Evolutionary conservation across 306 rosid genomes (phyloP).

Genomic region (Gastrolobium villosum): DNA sequence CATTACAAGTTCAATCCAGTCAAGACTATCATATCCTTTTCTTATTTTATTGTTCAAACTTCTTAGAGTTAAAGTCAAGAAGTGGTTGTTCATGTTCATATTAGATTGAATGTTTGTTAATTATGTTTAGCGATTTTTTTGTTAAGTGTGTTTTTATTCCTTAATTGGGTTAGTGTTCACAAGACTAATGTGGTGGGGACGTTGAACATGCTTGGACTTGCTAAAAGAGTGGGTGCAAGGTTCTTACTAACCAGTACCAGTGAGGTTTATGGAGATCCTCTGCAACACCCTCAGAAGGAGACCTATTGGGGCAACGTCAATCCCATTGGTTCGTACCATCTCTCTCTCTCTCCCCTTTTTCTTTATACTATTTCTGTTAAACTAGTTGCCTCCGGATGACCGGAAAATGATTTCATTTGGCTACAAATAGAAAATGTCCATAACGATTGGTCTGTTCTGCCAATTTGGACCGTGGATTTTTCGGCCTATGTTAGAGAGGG

Average conservation of each 20-base stretch:
- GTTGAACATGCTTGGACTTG: slow-evolving; percentile 92
- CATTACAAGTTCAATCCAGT: slow-evolving; percentile 98
- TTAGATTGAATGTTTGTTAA: too few relatives aligned
- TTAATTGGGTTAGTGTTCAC: slow-evolving; percentile 60
- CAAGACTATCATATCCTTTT: slow-evolving; percentile 95
- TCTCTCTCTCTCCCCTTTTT: neutral
- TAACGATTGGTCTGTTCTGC: too few relatives aligned
- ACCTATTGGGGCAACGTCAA: slow-evolving; percentile 99
- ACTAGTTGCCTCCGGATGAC: slow-evolving; percentile 29
- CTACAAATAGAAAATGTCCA: too few relatives aligned
- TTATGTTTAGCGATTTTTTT: too few relatives aligned
- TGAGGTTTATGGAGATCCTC: slow-evolving; percentile 98
- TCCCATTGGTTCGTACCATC: slow-evolving; percentile 80
- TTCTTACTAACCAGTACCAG: slow-evolving; percentile 94
- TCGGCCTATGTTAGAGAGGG: too few relatives aligned
- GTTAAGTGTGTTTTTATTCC: slow-evolving; percentile 50
- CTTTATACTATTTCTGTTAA: too few relatives aligned
- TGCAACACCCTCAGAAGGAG: slow-evolving; percentile 97
- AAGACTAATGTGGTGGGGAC: slow-evolving; percentile 99
- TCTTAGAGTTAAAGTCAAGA: too few relatives aligned
- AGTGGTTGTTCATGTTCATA: too few relatives aligned
- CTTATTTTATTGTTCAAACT: too few relatives aligned
- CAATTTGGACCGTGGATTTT: too few relatives aligned
- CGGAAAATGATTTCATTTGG: too few relatives aligned
- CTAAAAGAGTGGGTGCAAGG: slow-evolving; percentile 91